These are phyloP conservation scores for Leishmania amazonensis DNA, from an alignment of 208 protist genomes.

Conservation along the genomic window DNA sequence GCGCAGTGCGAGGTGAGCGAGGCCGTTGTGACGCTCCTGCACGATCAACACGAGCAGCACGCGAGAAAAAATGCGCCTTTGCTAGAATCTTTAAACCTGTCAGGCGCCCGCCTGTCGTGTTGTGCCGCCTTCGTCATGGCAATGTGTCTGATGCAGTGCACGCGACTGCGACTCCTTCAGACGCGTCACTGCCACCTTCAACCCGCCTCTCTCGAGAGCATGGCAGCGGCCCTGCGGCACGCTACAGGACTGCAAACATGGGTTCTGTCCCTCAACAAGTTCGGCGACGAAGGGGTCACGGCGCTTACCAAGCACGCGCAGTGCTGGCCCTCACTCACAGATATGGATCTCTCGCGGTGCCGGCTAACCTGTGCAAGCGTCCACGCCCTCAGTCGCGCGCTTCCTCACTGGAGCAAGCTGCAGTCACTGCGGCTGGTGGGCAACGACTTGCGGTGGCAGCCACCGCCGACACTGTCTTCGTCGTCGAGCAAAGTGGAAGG, in stretches of 20 bases:
- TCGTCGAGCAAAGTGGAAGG: not conserved
- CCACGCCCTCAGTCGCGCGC: conserved; percentile 28
- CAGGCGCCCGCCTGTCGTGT: conserved; percentile 50
- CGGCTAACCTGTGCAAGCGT: conserved; percentile 55
- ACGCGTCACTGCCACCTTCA: conserved; percentile 67
- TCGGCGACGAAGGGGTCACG: conserved; percentile 52
- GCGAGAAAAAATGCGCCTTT: conserved; percentile 1
- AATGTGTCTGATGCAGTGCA: conserved; percentile 48
- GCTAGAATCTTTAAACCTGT: conserved; percentile 52
- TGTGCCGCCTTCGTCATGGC: conserved; percentile 49
- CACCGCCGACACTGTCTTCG: not conserved
- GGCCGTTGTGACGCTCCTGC: conserved; percentile 37
- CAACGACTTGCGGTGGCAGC: conserved; percentile 51
- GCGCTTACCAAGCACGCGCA: conserved; percentile 34
- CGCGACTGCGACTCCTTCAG: conserved; percentile 38
- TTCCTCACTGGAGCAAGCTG: conserved; percentile 37
- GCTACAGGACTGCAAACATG: conserved; percentile 38
- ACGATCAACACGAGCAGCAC: conserved; percentile 18
- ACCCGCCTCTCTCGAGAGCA: conserved; percentile 18
- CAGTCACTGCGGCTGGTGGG: conserved; percentile 60
- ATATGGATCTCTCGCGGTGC: conserved; percentile 73
- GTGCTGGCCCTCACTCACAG: conserved; percentile 54
- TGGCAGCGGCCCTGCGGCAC: conserved; percentile 42
- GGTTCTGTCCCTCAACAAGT: conserved; percentile 60
- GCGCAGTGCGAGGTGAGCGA: conserved; percentile 52